These are phyloP conservation scores for Fraxinus americana DNA, from an alignment of 257 asterid species.

Conservation along the genomic window DNA sequence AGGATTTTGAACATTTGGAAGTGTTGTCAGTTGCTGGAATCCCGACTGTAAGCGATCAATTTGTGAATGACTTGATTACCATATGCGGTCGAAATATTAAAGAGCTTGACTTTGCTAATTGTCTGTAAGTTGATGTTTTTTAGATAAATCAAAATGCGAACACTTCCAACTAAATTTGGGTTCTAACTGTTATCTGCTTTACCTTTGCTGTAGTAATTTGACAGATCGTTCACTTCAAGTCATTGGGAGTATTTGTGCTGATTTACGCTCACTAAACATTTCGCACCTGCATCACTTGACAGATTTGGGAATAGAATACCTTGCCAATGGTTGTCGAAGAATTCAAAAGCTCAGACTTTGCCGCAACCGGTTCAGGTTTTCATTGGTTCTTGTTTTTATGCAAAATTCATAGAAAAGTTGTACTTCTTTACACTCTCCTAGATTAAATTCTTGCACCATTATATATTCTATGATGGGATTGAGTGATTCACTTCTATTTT, in stretches of 20 bases:
- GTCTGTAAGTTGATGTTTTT: slow-evolving; percentile 60
- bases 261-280: slow-evolving; percentile 61
- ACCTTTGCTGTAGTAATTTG: slow-evolving; percentile 58
- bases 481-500: neutral
- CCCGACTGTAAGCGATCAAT: slow-evolving; percentile 52
- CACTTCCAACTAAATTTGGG: neutral
- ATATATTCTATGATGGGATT: neutral
- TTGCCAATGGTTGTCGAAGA: slow-evolving; percentile 73
- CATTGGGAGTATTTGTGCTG: slow-evolving; percentile 60
- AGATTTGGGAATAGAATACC: slow-evolving; percentile 66
- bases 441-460: slow-evolving; percentile 2
- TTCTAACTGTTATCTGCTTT: slow-evolving; percentile 10
- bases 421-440: neutral
- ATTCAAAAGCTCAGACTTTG: slow-evolving; percentile 57
- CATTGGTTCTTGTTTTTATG: slow-evolving; percentile 4
- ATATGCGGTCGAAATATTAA: slow-evolving; percentile 54
- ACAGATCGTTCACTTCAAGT: slow-evolving; percentile 58
- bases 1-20: slow-evolving; percentile 59
- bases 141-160: neutral
- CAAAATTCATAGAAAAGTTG: neutral
- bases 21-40: slow-evolving; percentile 77
- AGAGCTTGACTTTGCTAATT: slow-evolving; percentile 73
- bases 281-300: slow-evolving; percentile 61
- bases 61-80: slow-evolving; percentile 42
- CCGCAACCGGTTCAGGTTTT: slow-evolving; percentile 73